A percentile compares a stretch with the other conserved stretches of the same genome.
phyloP scores from a whole-genome alignment of 2,329 filamentous ascomycete species.

The Chaetomium globosum region DNA sequence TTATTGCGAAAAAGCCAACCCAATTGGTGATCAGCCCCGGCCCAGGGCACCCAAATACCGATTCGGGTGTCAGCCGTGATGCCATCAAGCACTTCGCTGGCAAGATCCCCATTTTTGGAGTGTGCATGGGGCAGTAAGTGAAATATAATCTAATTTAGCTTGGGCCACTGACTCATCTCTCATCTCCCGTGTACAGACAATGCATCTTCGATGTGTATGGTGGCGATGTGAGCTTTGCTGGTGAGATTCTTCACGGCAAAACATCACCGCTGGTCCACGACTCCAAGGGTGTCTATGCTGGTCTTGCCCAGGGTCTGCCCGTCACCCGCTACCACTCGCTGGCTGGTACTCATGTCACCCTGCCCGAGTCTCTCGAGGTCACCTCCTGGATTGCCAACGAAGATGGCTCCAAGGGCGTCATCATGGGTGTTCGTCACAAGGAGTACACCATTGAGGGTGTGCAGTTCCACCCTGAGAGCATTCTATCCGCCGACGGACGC shows the following conservation, averaged over 20 bases:
- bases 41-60: constrained; percentile 86
- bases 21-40: constrained; percentile 95
- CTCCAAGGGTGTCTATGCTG: constrained; percentile 83
- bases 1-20: constrained; percentile 82
- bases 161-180: constrained; percentile 26
- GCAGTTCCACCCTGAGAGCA: constrained; percentile 97
- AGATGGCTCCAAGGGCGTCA: constrained; percentile 79
- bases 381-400: constrained; percentile 83
- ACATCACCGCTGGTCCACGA: constrained; percentile 91
- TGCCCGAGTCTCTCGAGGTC: constrained; percentile 84
- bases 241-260: constrained; percentile 96
- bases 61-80: constrained; percentile 91
- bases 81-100: constrained; percentile 89
- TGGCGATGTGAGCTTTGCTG: constrained; percentile 86
- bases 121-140: constrained; percentile 93
- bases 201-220: constrained; percentile 96
- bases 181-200: constrained; percentile 58
- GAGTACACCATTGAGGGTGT: constrained; percentile 90
- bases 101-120: constrained; percentile 94
- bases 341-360: constrained; percentile 83
- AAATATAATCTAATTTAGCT: not conserved
- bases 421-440: constrained; percentile 96
- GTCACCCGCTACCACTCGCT: constrained; percentile 97
- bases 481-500: constrained; percentile 85
- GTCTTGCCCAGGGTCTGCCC: constrained; percentile 76